Evolutionary conservation across 2,329 filamentous ascomycete species (phyloP).

Genomic region (Colletotrichum abscissum): DNA sequence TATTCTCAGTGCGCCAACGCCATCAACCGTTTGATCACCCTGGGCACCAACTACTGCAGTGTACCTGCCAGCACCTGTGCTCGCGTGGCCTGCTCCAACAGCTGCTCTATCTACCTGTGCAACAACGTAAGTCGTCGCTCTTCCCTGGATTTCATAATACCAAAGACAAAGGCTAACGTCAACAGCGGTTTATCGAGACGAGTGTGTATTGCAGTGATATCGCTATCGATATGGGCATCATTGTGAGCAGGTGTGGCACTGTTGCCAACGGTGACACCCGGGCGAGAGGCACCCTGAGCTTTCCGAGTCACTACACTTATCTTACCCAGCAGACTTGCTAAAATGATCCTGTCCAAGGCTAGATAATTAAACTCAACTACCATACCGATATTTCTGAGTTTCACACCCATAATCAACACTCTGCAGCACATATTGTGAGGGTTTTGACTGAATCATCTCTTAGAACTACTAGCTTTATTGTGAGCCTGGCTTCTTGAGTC

Average conservation of each 20-base stretch:
- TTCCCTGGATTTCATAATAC: too few species aligned
- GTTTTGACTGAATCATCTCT: too few species aligned
- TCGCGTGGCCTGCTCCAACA: slow-evolving; percentile 22
- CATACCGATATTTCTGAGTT: too few species aligned
- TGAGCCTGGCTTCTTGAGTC: too few species aligned
- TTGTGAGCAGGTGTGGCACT: not conserved
- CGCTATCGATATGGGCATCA: not conserved
- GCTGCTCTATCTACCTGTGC: slow-evolving; percentile 26
- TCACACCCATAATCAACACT: too few species aligned
- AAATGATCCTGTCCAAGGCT: not conserved
- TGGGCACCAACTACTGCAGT: slow-evolving; percentile 17
- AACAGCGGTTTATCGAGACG: not conserved
- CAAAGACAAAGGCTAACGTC: not conserved
- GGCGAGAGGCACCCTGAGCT: not conserved
- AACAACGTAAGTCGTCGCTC: slow-evolving; percentile 11
- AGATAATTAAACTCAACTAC: too few species aligned
- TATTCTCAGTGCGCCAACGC: slow-evolving; percentile 2
- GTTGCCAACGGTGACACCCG: not conserved
- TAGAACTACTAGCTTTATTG: too few species aligned
- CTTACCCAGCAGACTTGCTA: not conserved
- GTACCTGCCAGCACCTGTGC: not conserved
- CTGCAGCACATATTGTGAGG: too few species aligned
- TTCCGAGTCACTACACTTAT: not conserved
- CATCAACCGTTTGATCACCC: not conserved
- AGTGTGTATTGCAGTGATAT: slow-evolving; percentile 3